A percentile compares a stretch with the other conserved stretches of the same genome.
These are phyloP conservation scores for Auxenochlorella pyrenoidosa DNA, from an alignment of 139 green algal genomes.

Conservation along the genomic window DNA sequence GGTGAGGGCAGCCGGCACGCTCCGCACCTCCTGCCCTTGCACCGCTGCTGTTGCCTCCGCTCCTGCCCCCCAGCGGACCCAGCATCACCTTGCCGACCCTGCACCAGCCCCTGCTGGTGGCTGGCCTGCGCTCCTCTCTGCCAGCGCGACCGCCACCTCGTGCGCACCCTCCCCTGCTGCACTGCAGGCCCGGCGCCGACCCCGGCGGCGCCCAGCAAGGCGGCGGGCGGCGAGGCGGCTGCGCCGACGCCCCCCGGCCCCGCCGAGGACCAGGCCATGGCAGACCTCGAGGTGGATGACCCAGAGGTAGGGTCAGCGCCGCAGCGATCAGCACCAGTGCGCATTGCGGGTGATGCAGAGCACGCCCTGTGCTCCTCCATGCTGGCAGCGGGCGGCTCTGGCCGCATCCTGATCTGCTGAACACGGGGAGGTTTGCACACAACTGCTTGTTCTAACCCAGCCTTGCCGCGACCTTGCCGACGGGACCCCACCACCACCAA, in stretches of 20 bases:
- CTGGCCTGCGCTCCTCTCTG: not conserved
- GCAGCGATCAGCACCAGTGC: no score
- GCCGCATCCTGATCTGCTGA: no score
- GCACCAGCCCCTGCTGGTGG: no score
- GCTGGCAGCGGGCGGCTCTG: no score
- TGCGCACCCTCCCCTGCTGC: not conserved
- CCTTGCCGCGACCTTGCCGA: no score
- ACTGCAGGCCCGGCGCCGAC: constrained; percentile 22
- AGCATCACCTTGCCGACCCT: not conserved
- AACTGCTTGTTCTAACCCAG: no score
- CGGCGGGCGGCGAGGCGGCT: not conserved
- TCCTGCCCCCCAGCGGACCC: not conserved
- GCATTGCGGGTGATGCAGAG: no score
- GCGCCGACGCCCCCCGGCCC: not conserved
- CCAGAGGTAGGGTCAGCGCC: constrained; percentile 7
- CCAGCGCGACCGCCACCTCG: not conserved
- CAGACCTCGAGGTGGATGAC: constrained; percentile 45
- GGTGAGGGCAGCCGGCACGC: not conserved
- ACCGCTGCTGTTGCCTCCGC: no score
- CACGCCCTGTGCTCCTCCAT: no score
- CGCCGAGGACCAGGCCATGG: constrained; percentile 26
- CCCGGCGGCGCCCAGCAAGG: constrained; percentile 31
- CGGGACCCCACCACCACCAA: no score
- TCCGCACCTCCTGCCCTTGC: not conserved
- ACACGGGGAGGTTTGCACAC: no score